phyloP scores from a whole-genome alignment of 129 eudicot genomes.

The Scalesia atractyloides region DNA sequence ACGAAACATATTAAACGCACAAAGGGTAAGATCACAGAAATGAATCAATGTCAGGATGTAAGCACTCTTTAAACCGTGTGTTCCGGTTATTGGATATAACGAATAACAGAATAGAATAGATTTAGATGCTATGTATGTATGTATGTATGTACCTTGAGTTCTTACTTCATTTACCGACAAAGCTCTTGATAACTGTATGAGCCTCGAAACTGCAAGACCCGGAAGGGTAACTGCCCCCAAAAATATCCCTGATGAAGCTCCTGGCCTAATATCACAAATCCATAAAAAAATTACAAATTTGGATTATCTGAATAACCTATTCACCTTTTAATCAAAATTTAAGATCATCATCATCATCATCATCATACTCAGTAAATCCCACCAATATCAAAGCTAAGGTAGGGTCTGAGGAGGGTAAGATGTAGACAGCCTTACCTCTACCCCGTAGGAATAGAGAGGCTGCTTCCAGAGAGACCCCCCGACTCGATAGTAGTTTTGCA shows the following conservation, averaged over 20 bases:
- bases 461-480: too few species aligned
- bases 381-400: too few species aligned
- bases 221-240: constrained; percentile 88
- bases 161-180: constrained; percentile 38
- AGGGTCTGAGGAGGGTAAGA: too few species aligned
- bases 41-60: neutral
- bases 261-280: constrained; percentile 56
- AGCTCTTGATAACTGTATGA: constrained; percentile 69
- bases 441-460: too few species aligned
- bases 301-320: neutral
- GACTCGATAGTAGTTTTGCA: too few species aligned
- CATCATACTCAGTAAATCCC: too few species aligned
- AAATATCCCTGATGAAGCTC: constrained; percentile 84
- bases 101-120: neutral
- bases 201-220: constrained; percentile 62
- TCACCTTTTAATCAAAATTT: constrained; percentile 9
- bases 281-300: neutral
- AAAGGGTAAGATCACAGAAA: neutral
- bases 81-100: neutral
- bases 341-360: too few species aligned
- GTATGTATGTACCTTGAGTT: constrained; percentile 46
- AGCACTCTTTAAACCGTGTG: neutral
- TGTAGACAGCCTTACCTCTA: too few species aligned
- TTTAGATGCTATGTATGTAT: constrained; percentile 28
- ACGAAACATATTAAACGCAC: constrained; percentile 24